Evolutionary conservation across 75 land plant species (phyloP).

Genomic region (Cupressus sempervirens): DNA sequence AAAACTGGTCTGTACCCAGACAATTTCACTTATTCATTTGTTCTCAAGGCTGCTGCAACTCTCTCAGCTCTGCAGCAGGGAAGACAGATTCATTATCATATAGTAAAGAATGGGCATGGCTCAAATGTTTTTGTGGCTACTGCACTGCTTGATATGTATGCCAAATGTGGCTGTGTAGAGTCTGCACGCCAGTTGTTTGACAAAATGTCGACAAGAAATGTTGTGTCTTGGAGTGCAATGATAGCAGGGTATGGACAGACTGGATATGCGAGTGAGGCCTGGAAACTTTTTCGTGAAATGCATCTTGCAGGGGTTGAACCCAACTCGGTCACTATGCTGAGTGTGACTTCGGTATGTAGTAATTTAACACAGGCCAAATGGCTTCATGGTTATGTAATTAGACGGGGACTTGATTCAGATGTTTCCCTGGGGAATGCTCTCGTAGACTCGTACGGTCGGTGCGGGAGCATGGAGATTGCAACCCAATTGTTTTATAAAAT

Average conservation of each 20-base stretch:
- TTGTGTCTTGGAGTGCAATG: slow-evolving; percentile 34
- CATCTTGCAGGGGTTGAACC: slow-evolving; percentile 13
- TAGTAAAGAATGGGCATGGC: slow-evolving; percentile 24
- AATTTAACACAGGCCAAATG: slow-evolving; percentile 22
- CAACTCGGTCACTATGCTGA: slow-evolving; percentile 26
- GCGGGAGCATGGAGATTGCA: slow-evolving; percentile 25
- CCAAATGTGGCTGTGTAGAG: slow-evolving; percentile 17
- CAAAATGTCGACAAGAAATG: slow-evolving; percentile 21
- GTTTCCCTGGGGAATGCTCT: slow-evolving; percentile 29
- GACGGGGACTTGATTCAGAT: slow-evolving; percentile 14
- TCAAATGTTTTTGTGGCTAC: slow-evolving; percentile 16
- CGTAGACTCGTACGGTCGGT: slow-evolving; percentile 32
- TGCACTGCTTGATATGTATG: slow-evolving; percentile 29
- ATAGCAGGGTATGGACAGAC: slow-evolving; percentile 27
- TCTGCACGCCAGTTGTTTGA: slow-evolving; percentile 24
- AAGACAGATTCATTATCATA: slow-evolving; percentile 15
- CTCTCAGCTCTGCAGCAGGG: slow-evolving; percentile 3
- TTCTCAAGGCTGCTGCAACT: slow-evolving; percentile 21
- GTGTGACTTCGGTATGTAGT: slow-evolving; percentile 25
- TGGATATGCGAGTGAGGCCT: slow-evolving; percentile 16
- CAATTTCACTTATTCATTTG: slow-evolving; percentile 31
- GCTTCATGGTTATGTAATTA: slow-evolving; percentile 13
- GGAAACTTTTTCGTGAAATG: slow-evolving; percentile 31
- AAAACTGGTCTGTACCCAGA: slow-evolving; percentile 21
- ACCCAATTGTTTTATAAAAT: slow-evolving; percentile 21